Base-by-base conservation (phyloP, 116 monocot genomes). In the Iris pallida region DNA sequence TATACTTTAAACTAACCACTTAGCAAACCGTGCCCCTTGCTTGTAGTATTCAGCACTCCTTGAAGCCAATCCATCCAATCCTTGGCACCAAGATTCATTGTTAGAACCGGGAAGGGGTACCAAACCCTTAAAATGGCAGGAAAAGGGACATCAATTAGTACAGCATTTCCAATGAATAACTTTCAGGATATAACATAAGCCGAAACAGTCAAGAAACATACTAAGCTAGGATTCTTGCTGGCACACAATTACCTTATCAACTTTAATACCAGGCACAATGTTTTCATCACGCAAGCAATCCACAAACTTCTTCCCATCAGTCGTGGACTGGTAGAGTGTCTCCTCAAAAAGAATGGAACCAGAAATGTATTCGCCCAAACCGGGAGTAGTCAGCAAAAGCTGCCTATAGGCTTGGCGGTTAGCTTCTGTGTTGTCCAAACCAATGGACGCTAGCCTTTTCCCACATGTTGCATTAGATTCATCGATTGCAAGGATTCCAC, bases 381-480 rank as follows among this genome's bases (percentile, higher is more conserved):
- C 97, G 70, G 85, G 83, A 45, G 97, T 85, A 6, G 97, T 92
- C 51, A 97, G 68, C 58, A 97, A 79, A 63, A 97, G 87, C 69
- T 92, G 92, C 45, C 92, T 79, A 74, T 97, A 97, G 59, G 92
- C 97, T 71, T 92, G 89, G 42, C 97, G 89, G 55, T 97, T 97
- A 46, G 65, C 63, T 81, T 97, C 97, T 20, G 87, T 97, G 61
- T 97, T 97, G 58, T 89, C 97, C 78, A 97, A 65, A 63, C 97
- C 97, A 81, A 97, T 97, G 12, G 97, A 97, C 40, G 77, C 82
- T 55, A 97, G 83, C 75, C 97, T 82, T 75, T 97, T 97, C 12
- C 97, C 97, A 54, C 97, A 97, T 43, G 92, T 97, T 9, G 97
- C 97, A 85, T 97, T 97, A 42, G 97, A 97, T 72, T 97, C 97